phyloP scores from a whole-genome alignment of 2,329 filamentous ascomycete genomes.

The Penicillium sp. region DNA sequence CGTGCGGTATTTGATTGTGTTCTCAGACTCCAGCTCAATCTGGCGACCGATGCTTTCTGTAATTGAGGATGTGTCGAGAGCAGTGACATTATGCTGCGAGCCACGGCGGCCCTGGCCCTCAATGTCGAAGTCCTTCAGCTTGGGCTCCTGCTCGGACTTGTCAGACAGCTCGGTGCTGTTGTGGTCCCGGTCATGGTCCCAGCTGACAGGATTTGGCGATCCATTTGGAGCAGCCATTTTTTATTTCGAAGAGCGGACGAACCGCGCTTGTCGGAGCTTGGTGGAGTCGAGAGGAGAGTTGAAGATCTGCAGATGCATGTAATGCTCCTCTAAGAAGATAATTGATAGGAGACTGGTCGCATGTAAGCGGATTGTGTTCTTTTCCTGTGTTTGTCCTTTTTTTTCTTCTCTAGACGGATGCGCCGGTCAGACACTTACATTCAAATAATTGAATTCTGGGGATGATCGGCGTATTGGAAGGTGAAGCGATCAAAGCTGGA shows the following conservation, averaged over 20 bases:
- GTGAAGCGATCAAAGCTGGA: conserved; percentile 6
- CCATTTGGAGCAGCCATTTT: conserved; percentile 39
- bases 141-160: conserved; percentile 24
- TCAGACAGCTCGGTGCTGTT: conserved; percentile 24
- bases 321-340: conserved; percentile 20
- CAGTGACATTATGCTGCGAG: conserved; percentile 20
- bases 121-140: conserved; percentile 32
- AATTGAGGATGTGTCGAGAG: conserved; percentile 38
- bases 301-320: conserved; percentile 38
- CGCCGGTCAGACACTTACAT: background rate
- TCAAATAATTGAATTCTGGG: background rate
- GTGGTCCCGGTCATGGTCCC: conserved; percentile 15
- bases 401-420: background rate
- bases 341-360: background rate
- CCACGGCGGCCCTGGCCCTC: conserved; percentile 28
- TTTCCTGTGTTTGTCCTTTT: background rate
- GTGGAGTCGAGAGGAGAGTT: conserved; percentile 28
- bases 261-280: conserved; percentile 36
- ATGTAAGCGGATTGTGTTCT: background rate
- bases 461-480: background rate
- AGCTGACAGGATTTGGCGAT: conserved; percentile 18
- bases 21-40: conserved; percentile 71
- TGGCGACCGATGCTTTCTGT: conserved; percentile 61
- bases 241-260: conserved; percentile 36
- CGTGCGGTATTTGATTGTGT: conserved; percentile 85